Conservation (phyloP, 192 early-diverging fungal species). For the Coemansia sp. region DNA sequence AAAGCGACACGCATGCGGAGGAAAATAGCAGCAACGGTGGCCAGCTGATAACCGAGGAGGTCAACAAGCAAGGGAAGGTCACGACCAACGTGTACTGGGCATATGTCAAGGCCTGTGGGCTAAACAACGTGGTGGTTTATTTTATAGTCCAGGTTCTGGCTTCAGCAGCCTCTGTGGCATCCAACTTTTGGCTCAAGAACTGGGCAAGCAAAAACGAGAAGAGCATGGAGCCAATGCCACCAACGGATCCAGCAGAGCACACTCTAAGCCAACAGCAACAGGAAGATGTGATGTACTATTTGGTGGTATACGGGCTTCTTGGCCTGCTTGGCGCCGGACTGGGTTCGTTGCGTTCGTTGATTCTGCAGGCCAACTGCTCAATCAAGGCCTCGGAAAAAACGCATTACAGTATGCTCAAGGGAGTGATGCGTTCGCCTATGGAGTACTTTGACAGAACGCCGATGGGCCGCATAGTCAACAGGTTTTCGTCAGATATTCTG, state of each 20-base stretch:
- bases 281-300: conserved; percentile 48
- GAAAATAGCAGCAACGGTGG: too few relatives aligned
- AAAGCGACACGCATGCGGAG: too few relatives aligned
- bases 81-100: too few relatives aligned
- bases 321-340: conserved; percentile 72
- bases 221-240: conserved; percentile 14
- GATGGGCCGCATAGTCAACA: conserved; percentile 73
- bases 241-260: conserved; percentile 44
- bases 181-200: conserved; percentile 72
- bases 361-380: conserved; percentile 83
- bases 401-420: conserved; percentile 57
- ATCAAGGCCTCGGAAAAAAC: conserved; percentile 55
- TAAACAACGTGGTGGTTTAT: too few relatives aligned
- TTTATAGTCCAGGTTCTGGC: too few relatives aligned
- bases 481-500: conserved; percentile 69
- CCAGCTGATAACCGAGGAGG: too few relatives aligned
- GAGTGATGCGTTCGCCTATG: conserved; percentile 72
- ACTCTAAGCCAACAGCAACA: neutral
- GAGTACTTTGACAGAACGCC: conserved; percentile 81
- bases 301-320: conserved; percentile 79
- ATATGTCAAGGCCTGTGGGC: too few relatives aligned
- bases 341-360: conserved; percentile 73
- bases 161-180: conserved; percentile 19
- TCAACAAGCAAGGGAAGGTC: too few relatives aligned
- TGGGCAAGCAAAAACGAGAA: conserved; percentile 68